These are phyloP conservation scores for Erysimum pusillum DNA, from an alignment of 441 rosid genomes.

Conservation along the genomic window DNA sequence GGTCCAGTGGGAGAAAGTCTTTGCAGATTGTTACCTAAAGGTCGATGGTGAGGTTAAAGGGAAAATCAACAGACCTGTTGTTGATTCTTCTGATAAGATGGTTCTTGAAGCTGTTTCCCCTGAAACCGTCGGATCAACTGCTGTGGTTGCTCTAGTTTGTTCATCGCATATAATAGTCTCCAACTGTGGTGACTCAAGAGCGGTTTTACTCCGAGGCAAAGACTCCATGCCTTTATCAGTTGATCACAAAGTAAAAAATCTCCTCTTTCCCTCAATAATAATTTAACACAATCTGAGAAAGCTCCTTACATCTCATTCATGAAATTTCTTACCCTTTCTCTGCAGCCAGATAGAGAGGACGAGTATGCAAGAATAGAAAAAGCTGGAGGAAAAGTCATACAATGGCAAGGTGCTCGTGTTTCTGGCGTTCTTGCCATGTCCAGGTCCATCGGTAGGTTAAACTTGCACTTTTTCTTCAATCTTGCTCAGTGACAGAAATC, in stretches of 20 bases:
- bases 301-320: constrained; percentile 15
- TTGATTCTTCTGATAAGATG: constrained; percentile 45
- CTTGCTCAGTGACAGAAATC: not conserved
- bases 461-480: not conserved
- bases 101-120: constrained; percentile 68
- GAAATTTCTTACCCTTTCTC: constrained; percentile 19
- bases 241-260: constrained; percentile 80
- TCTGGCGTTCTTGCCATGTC: constrained; percentile 94
- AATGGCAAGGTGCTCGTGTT: constrained; percentile 90
- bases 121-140: constrained; percentile 91
- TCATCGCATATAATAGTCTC: constrained; percentile 84
- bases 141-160: constrained; percentile 82
- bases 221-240: constrained; percentile 72
- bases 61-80: constrained; percentile 52
- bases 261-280: not conserved
- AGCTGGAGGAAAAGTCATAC: constrained; percentile 86
- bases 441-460: constrained; percentile 77
- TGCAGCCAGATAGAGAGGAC: constrained; percentile 84
- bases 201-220: constrained; percentile 84
- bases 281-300: constrained; percentile 14
- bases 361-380: constrained; percentile 86
- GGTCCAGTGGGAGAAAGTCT: constrained; percentile 77
- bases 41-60: constrained; percentile 85
- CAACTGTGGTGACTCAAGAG: constrained; percentile 92
- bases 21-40: constrained; percentile 69